phyloP scores from a whole-genome alignment of 352 stramenopile species.

The Elongisporangium undulatum region DNA sequence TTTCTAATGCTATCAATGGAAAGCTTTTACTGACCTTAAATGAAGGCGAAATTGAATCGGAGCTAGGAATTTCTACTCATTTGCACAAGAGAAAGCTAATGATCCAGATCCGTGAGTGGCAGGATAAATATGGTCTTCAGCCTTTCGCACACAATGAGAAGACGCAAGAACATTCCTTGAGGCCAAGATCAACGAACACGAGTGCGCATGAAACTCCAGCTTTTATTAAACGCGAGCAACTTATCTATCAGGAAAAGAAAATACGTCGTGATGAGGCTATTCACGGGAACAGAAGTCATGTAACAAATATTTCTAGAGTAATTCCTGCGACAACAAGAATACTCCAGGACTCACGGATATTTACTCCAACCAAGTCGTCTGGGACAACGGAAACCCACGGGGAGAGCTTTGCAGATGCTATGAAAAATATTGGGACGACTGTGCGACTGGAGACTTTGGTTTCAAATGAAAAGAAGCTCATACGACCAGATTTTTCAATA shows the following conservation, averaged over 20 bases:
- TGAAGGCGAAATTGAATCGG: constrained; percentile 26
- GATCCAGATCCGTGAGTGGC: constrained; percentile 32
- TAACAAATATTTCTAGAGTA: no score
- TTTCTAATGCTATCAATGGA: constrained; percentile 36
- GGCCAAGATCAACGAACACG: no score
- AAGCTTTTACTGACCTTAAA: constrained; percentile 37
- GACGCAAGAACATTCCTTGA: no score
- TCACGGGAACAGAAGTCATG: neutral
- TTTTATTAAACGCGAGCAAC: constrained; percentile 34
- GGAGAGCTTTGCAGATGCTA: constrained; percentile 17
- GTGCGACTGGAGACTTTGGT: constrained; percentile 4
- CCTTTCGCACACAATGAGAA: neutral
- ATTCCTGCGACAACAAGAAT: neutral
- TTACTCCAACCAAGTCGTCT: neutral
- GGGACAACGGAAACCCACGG: neutral
- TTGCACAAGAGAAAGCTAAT: constrained; percentile 46
- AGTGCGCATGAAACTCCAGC: constrained; percentile 17
- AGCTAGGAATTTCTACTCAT: constrained; percentile 24
- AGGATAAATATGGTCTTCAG: constrained; percentile 25
- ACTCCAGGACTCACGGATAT: neutral
- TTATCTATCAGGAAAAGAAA: constrained; percentile 30
- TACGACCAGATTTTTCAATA: constrained; percentile 15
- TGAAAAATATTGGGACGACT: constrained; percentile 16
- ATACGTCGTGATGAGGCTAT: constrained; percentile 1
- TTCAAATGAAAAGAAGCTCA: constrained; percentile 6